These are phyloP conservation scores for Ophiosphaerella herpotricha DNA, from an alignment of 2,329 filamentous ascomycete genomes.

Conservation along the genomic window DNA sequence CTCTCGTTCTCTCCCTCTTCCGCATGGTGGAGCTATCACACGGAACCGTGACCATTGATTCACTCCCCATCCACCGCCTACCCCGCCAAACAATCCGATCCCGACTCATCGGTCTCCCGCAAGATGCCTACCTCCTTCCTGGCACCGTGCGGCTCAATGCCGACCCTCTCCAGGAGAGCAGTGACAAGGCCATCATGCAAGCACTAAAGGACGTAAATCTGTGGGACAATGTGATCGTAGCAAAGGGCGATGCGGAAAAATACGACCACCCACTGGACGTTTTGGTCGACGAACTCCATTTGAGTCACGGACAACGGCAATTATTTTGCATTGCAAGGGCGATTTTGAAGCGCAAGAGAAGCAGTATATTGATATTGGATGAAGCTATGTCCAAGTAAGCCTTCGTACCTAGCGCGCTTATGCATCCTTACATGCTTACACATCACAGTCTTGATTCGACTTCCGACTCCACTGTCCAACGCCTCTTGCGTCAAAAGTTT, in stretches of 20 bases:
- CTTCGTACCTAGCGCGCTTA: neutral
- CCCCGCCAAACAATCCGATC: conserved; percentile 53
- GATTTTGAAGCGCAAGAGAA: conserved; percentile 50
- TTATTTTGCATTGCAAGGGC: conserved; percentile 67
- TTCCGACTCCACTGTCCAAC: conserved; percentile 63
- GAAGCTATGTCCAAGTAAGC: conserved; percentile 43
- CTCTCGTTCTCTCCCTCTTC: conserved; percentile 55
- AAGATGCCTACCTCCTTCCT: conserved; percentile 58
- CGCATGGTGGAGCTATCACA: conserved; percentile 53
- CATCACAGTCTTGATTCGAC: conserved; percentile 57
- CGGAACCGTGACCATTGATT: conserved; percentile 55
- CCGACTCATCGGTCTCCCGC: conserved; percentile 54
- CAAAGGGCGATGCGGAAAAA: conserved; percentile 34
- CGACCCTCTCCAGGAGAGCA: conserved; percentile 48
- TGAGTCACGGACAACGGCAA: conserved; percentile 62
- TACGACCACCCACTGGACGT: conserved; percentile 40
- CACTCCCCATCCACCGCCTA: conserved; percentile 52
- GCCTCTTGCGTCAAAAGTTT: conserved; percentile 60
- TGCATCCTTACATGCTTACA: conserved; percentile 5
- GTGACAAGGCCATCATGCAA: conserved; percentile 48
- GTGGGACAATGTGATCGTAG: conserved; percentile 44
- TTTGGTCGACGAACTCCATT: conserved; percentile 36
- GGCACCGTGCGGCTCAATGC: conserved; percentile 56
- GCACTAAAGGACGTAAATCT: conserved; percentile 55
- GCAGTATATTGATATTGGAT: conserved; percentile 36